Conservation (phyloP, 2,329 filamentous ascomycete genomes). For the Aspergillus phoenicis region DNA sequence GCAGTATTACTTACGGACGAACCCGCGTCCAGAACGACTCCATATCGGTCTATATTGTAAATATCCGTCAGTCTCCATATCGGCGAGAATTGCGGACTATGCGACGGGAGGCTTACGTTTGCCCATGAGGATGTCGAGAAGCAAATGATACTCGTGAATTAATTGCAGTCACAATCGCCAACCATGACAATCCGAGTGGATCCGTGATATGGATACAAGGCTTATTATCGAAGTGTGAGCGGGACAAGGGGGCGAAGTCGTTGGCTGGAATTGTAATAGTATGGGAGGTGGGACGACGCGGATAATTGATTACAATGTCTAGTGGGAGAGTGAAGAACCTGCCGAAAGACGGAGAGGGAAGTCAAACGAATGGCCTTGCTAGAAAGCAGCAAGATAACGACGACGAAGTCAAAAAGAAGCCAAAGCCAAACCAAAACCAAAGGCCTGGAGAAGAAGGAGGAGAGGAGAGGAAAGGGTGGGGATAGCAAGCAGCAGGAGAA, state of each 20-base stretch:
- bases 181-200: too few species aligned
- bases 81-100: neutral
- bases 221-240: neutral
- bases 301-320: neutral
- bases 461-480: slow-evolving; percentile 8
- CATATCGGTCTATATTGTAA: slow-evolving; percentile 64
- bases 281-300: neutral
- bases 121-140: slow-evolving; percentile 40
- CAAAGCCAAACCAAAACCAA: too few species aligned
- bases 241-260: neutral
- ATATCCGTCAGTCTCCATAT: slow-evolving; percentile 2
- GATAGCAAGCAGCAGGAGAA: slow-evolving; percentile 3
- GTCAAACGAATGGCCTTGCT: slow-evolving; percentile 22
- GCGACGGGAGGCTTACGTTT: slow-evolving; percentile 38
- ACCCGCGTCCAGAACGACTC: slow-evolving; percentile 94
- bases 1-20: slow-evolving; percentile 66
- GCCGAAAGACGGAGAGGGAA: neutral
- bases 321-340: neutral
- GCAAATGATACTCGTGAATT: neutral
- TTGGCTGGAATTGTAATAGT: neutral
- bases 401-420: neutral
- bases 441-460: neutral
- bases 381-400: slow-evolving; percentile 17
- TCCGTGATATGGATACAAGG: neutral
- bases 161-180: too few species aligned